Evolutionary conservation across 768 basidiomycete species (phyloP).

Genomic region (Suillus clintonianus): DNA sequence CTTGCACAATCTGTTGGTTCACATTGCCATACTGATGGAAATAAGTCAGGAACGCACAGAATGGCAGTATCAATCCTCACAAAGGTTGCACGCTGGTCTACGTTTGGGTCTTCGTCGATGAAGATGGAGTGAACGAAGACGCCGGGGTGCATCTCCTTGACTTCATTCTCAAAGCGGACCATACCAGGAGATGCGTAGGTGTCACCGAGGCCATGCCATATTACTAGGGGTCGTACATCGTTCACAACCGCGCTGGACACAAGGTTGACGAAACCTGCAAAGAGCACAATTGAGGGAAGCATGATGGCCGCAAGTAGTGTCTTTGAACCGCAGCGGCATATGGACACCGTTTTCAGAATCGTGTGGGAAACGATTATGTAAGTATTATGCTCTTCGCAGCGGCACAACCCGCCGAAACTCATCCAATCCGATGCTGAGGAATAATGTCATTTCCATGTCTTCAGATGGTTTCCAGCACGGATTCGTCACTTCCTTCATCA

Average conservation of each 20-base stretch:
- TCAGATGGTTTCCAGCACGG: not conserved
- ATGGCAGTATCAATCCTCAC: conserved; percentile 48
- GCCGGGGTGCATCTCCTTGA: conserved; percentile 67
- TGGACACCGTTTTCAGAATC: not conserved
- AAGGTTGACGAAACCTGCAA: conserved; percentile 15
- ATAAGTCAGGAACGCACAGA: conserved; percentile 5
- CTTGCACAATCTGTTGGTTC: conserved; percentile 65
- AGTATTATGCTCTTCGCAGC: not conserved
- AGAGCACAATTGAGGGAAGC: conserved; percentile 13
- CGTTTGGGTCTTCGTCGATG: conserved; percentile 59
- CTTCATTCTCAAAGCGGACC: conserved; percentile 56
- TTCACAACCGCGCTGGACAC: conserved; percentile 14
- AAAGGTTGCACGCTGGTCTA: conserved; percentile 70
- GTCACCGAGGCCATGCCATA: conserved; percentile 88
- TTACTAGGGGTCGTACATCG: conserved; percentile 55
- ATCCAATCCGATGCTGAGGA: no score
- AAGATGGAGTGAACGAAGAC: conserved; percentile 79
- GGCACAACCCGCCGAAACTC: no score
- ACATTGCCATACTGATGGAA: conserved; percentile 71
- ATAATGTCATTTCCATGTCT: not conserved
- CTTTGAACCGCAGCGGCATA: not conserved
- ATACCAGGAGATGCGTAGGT: conserved; percentile 74
- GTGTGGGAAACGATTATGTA: not conserved
- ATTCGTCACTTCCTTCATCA: not conserved
- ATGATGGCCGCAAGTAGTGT: conserved; percentile 8